Base-by-base conservation (phyloP, 2,329 filamentous ascomycete species). In the Trichothecium roseum region DNA sequence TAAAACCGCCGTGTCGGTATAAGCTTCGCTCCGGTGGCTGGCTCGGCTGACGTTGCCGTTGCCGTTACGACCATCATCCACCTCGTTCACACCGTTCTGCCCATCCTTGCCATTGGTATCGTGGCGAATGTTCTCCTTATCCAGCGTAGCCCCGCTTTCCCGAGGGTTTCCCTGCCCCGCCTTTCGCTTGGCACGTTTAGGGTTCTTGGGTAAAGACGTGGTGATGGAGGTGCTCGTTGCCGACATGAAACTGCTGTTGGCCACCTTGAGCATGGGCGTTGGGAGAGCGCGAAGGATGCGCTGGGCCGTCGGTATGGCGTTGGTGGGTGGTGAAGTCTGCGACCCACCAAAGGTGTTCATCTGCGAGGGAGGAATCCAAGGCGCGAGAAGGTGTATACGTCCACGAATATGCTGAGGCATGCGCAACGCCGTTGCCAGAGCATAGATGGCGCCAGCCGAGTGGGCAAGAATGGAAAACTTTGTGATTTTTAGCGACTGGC, bases 391-490 rank as follows among this genome's bases (percentile, higher is more conserved):
- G 57, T 98, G 91, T 37, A 98, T 91, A 36, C 86, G 81, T 15
- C 91, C 91, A 5, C 88, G 81, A 41, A 98, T 93, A 51, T 95
- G 85, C 49, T 95, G 88, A 4, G 91, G 91, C 74, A 98, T 94
- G 30, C 91, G 84, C 30, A 98, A 68, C 0, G 91, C 91, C 1
- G 91, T 96, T 0, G 91, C 91, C 14, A 98, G 72, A 2, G 91
- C 91, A 53, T 98, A 98, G 35, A 98, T 94, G n/a, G 91, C 89
- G 13, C 91, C 91, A 1, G 91, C 91, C 1, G 89, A 96, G 57
- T 98, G 91, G 2, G 91, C 91, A 2, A 98, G 71, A 15, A 98
- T 84, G 6, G 89, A 96, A 54, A 98, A 98, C 46, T 94, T 94
- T 9, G 81, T 91, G 43, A 98, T 93, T 47, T 86, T 88, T 30